Base-by-base conservation (phyloP, 176 grass and related monocot genomes). In the Zoysia japonica region DNA sequence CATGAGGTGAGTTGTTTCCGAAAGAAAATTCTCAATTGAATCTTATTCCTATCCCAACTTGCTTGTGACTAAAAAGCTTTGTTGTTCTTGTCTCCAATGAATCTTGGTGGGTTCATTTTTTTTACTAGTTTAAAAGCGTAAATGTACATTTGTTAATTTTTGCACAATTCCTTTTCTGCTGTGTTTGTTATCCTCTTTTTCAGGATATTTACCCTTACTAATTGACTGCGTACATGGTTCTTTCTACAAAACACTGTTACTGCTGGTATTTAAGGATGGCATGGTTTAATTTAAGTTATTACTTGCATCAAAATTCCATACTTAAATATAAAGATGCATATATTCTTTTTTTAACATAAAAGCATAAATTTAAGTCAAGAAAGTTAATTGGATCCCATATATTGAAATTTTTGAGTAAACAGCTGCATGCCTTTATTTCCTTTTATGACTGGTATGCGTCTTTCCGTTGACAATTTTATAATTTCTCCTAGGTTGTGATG, bases 1-100 rank as follows among this genome's bases (percentile, higher is more conserved):
- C 56, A 97, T 90, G 89, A 92, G 91, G 94, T 90, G 74, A 62
- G 17, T 74, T 59, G 48, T 68, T 57, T 52, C 17, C 6, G 41
- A 36, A 5, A 5, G 11, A 54, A 9, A 2, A 19, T 42, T 15
- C 46, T 52, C 14, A 4, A 49, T 64, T 54, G 5, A 63, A 72
- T 3, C 7, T 68, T 65, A 9, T 6, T 7, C 5, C 51, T 53
- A 53, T 9, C 11, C 13, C 51, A 53, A 16, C 51, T 53, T 53
- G 0, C 13, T 53, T 14, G n/a, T n/a, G n/a, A n/a, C n/a, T n/a
- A n/a, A n/a, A n/a, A n/a, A n/a, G n/a, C 49, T 3, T 51, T 51
- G 11, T 14, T 12, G 43, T 45, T 45, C 4, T 45, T 45, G 3
- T 5, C 43, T 45, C 5, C 12, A 51, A 13, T 51, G 12, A 51